phyloP scores from a whole-genome alignment of 2,329 filamentous ascomycete species.

The Xylariaceae sp. region DNA sequence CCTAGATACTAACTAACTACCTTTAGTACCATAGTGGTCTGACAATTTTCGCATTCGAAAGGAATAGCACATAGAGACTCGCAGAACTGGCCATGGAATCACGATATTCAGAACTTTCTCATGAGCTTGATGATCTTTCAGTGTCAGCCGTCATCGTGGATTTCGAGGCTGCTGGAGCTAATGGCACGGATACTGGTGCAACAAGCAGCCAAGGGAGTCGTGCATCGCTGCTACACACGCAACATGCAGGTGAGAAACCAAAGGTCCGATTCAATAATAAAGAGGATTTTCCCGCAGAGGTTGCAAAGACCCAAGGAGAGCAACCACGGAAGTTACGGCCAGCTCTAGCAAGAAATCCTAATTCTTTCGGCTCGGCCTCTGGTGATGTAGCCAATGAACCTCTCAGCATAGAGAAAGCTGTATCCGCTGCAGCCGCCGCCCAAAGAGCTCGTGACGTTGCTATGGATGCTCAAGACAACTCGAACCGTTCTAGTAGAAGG shows the following conservation, averaged over 20 bases:
- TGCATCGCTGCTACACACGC: not conserved
- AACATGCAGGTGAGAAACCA: slow-evolving; percentile 20
- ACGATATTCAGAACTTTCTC: slow-evolving; percentile 10
- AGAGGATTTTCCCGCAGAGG: slow-evolving; percentile 1
- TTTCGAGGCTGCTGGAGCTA: not conserved
- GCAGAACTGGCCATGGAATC: slow-evolving; percentile 12
- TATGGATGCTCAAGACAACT: slow-evolving; percentile 40
- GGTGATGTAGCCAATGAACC: slow-evolving; percentile 32
- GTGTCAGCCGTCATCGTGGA: not conserved
- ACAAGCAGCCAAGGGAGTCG: not conserved
- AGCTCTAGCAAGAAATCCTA: slow-evolving; percentile 47
- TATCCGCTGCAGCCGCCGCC: slow-evolving; percentile 46
- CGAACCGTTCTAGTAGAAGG: slow-evolving; percentile 36
- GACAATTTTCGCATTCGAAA: too few relatives aligned
- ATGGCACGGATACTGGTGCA: not conserved
- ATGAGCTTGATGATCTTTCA: slow-evolving; percentile 22
- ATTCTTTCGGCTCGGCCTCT: slow-evolving; percentile 42
- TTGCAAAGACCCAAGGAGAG: slow-evolving; percentile 6
- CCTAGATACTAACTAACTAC: too few relatives aligned
- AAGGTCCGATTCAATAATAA: slow-evolving; percentile 30
- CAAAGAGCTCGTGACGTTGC: slow-evolving; percentile 47
- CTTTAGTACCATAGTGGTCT: too few relatives aligned
- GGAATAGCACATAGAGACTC: not conserved
- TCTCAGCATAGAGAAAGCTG: slow-evolving; percentile 15
- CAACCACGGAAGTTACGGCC: slow-evolving; percentile 41